phyloP scores from a whole-genome alignment of 345 rosid species.

The Citrus cavaleriei region DNA sequence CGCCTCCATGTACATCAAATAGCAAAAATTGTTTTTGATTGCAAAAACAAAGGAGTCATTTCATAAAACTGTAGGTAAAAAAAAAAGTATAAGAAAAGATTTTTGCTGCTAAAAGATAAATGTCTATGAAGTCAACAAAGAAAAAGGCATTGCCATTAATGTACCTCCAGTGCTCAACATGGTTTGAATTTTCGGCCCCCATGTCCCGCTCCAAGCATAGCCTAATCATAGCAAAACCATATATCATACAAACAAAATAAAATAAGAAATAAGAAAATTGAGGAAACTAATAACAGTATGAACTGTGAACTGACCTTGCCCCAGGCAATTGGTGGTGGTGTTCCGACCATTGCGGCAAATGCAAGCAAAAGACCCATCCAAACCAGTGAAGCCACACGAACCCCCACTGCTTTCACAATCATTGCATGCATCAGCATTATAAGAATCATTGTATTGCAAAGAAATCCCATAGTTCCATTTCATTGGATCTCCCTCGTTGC shows the following conservation, averaged over 20 bases:
- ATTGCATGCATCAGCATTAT: slow-evolving; percentile 33
- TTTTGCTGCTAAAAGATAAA: background rate
- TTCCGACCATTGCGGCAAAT: slow-evolving; percentile 50
- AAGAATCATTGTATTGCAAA: slow-evolving; percentile 47
- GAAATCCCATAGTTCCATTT: slow-evolving; percentile 61
- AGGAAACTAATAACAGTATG: background rate
- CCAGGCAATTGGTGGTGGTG: slow-evolving; percentile 49
- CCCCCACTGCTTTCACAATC: slow-evolving; percentile 67
- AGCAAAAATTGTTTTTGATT: background rate
- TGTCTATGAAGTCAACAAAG: background rate
- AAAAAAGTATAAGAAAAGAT: slow-evolving; percentile 4
- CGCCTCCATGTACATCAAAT: background rate
- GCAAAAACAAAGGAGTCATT: background rate
- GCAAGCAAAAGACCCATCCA: slow-evolving; percentile 64
- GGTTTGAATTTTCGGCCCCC: slow-evolving; percentile 38
- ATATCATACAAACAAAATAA: background rate
- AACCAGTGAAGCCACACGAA: slow-evolving; percentile 54
- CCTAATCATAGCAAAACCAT: slow-evolving; percentile 26
- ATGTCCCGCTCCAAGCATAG: slow-evolving; percentile 48
- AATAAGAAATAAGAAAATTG: background rate
- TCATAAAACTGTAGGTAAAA: background rate
- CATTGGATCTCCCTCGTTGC: slow-evolving; percentile 52
- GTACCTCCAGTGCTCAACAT: slow-evolving; percentile 39
- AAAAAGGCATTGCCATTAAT: background rate
- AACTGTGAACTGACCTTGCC: slow-evolving; percentile 38